Evolutionary conservation across 768 basidiomycete species (phyloP).

Genomic region (Gloeostereum incarnatum): DNA sequence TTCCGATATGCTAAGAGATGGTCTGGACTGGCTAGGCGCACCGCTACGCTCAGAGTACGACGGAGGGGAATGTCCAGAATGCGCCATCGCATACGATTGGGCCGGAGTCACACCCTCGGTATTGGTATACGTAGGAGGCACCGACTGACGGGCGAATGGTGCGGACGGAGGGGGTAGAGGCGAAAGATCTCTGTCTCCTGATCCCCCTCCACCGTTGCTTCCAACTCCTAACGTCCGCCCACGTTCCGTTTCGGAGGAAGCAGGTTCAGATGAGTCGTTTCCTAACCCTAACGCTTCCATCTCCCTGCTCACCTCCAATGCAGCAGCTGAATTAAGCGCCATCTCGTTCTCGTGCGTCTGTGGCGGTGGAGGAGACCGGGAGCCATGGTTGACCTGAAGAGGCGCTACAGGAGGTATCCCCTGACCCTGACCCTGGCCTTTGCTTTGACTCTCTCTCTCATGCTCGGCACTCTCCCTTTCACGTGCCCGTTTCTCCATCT

Average conservation of each 20-base stretch:
- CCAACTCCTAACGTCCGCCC: constrained; percentile 1
- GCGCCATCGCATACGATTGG: too few relatives aligned
- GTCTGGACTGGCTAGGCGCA: too few relatives aligned
- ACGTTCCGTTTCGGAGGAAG: not conserved
- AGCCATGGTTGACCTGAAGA: too few relatives aligned
- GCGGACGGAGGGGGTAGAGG: constrained; percentile 25
- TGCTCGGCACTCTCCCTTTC: too few relatives aligned
- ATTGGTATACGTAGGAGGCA: too few relatives aligned
- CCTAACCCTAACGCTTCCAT: constrained; percentile 41
- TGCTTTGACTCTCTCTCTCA: not conserved
- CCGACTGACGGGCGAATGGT: constrained; percentile 26
- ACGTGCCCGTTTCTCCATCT: constrained; percentile 19
- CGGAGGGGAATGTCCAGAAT: too few relatives aligned
- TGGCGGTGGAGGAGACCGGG: constrained; percentile 28
- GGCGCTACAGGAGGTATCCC: constrained; percentile 6
- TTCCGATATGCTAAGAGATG: too few relatives aligned
- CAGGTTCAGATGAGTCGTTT: constrained; percentile 10
- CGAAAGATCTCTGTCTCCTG: constrained; percentile 9
- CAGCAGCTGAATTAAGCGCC: constrained; percentile 56
- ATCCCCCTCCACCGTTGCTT: constrained; percentile 3
- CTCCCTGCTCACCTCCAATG: constrained; percentile 58
- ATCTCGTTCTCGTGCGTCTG: constrained; percentile 38
- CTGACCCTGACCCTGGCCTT: not conserved
- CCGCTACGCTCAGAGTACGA: too few relatives aligned
- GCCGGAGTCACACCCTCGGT: too few relatives aligned